Evolutionary conservation across 495 filamentous ascomycete genomes (phyloP).

Genomic region (Durotheca rogersii): DNA sequence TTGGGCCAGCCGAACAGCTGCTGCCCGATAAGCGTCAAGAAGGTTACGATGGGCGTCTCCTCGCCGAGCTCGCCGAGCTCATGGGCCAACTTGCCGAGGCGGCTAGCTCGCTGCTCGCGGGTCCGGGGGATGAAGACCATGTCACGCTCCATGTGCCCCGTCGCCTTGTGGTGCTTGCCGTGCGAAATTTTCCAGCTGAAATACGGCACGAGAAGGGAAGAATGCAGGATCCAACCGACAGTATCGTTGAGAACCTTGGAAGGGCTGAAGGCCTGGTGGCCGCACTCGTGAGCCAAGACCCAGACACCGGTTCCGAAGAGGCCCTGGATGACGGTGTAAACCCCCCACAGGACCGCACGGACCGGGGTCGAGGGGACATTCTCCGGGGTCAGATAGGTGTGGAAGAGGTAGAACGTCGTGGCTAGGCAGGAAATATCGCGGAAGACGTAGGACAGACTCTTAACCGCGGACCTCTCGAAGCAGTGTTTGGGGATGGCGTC

Average conservation of each 20-base stretch:
- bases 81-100: conserved; percentile 67
- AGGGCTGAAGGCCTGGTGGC: conserved; percentile 82
- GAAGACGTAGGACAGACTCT: conserved; percentile 64
- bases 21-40: conserved; percentile 70
- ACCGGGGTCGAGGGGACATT: conserved; percentile 58
- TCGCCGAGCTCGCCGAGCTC: conserved; percentile 85
- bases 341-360: conserved; percentile 61
- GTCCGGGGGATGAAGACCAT: conserved; percentile 96
- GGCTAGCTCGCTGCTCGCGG: conserved; percentile 69
- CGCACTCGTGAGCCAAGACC: conserved; percentile 87
- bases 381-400: conserved; percentile 62
- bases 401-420: conserved; percentile 64
- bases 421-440: conserved; percentile 66
- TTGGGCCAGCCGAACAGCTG: conserved; percentile 88
- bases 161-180: conserved; percentile 94
- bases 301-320: conserved; percentile 78
- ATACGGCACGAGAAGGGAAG: conserved; percentile 78
- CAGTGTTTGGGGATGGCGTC: conserved; percentile 83
- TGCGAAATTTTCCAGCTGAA: conserved; percentile 94
- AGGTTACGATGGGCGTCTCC: conserved; percentile 87
- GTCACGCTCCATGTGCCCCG: conserved; percentile 90
- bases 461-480: conserved; percentile 67
- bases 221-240: conserved; percentile 84
- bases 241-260: conserved; percentile 80
- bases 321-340: conserved; percentile 73